Base-by-base conservation (phyloP, 805 yeast species). In the Candida succiphila region DNA sequence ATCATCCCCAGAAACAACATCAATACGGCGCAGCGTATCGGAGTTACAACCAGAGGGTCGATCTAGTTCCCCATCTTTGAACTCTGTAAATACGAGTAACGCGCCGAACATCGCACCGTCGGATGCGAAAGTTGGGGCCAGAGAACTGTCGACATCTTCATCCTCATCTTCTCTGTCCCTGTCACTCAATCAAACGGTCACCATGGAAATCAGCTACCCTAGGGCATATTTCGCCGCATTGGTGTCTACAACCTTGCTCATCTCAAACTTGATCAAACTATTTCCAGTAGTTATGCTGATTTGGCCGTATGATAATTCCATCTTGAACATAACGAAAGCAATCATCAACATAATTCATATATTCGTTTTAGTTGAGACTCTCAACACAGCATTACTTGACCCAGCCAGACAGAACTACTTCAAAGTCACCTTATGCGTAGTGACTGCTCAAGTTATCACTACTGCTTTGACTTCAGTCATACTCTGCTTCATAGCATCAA, bases 291-390 rank as follows among this genome's bases (percentile, higher is more conserved):
- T 92, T 23, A 89, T 89, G 88, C 63, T 92, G 22, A 89, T 92
- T 24, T 92, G 99, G 99, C 92, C 95, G 1, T 92, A 92, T 49
- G 96, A 92, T 49, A 72, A 82, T n/a, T 65, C 79, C 1, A 64
- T 80, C 3, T 78, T 58, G 25, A 49, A 53, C 27, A 39, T 56
- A 25, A 58, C 62, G 1, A 46, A 59, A 33, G 43, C 48, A 19
- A 38, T 52, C n/a, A 55, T 57, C 7, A 52, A 54, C 20, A 35
- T 54, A 4, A 48, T 57, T 13, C 55, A 57, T 35, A 32, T 51
- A 12, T 45, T 53, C 7, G 45, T 57, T 19, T 40, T 55, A 7
- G 41, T 57, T 7, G 61, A 57, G 30, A 60, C 54, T 4, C 32
- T 57, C 10, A 52, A 55, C 32, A 52, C 53, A n/a, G 49, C 54